Evolutionary conservation across 371 early-diverging fungal genomes (phyloP).

Genomic region (Mucor velutinosus): DNA sequence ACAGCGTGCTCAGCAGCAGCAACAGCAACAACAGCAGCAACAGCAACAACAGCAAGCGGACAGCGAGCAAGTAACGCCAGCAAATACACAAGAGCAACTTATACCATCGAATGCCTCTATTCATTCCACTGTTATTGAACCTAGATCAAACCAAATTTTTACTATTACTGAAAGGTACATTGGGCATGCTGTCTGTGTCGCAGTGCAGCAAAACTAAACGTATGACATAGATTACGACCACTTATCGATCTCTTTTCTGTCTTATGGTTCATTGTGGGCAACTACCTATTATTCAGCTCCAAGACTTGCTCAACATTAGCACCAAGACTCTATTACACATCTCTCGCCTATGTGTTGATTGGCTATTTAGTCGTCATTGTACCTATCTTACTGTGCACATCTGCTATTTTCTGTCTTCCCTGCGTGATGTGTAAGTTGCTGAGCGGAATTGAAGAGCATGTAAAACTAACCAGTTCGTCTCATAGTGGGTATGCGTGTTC

Average conservation of each 20-base stretch:
- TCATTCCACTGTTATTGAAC: not conserved
- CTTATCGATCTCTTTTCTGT: conserved; percentile 60
- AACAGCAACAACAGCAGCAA: too few species aligned
- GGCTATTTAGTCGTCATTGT: conserved; percentile 66
- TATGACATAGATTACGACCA: conserved; percentile 13
- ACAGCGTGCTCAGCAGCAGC: not conserved
- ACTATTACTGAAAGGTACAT: conserved; percentile 10
- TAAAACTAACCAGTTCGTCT: not conserved
- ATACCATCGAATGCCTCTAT: not conserved
- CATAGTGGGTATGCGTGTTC: conserved; percentile 11
- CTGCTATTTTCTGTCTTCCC: conserved; percentile 68
- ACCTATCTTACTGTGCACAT: conserved; percentile 57
- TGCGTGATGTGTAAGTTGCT: conserved; percentile 17
- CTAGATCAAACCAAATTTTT: not conserved
- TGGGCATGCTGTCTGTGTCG: not conserved
- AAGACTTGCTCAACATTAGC: conserved; percentile 38
- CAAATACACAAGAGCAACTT: not conserved
- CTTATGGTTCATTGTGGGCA: conserved; percentile 69
- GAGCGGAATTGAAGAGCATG: too few species aligned
- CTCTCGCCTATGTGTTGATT: conserved; percentile 58
- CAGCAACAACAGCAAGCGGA: not conserved
- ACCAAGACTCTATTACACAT: conserved; percentile 41
- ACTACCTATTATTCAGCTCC: conserved; percentile 64
- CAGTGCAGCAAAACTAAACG: not conserved
- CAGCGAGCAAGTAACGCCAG: not conserved